These are phyloP conservation scores for Hypericum androsaemum DNA, from an alignment of 345 rosid species.

Conservation along the genomic window DNA sequence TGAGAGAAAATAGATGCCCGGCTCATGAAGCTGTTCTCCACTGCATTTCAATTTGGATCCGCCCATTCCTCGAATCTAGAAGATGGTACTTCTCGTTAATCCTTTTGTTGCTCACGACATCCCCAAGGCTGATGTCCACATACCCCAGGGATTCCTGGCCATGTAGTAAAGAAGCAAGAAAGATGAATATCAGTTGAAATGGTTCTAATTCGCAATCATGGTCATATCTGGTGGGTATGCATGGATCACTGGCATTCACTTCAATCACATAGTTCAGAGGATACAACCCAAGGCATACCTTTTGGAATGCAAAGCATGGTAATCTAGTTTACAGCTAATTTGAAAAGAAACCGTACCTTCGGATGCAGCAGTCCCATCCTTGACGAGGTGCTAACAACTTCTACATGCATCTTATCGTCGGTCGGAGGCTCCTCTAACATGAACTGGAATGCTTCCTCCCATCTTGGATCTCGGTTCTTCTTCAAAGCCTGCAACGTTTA, in stretches of 20 bases:
- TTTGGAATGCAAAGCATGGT: background rate
- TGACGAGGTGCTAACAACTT: background rate
- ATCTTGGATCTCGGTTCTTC: slow-evolving; percentile 3
- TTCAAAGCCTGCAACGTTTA: background rate
- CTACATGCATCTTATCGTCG: background rate
- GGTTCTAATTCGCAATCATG: too few relatives aligned
- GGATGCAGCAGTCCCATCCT: slow-evolving; percentile 2
- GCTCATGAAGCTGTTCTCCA: slow-evolving; percentile 58
- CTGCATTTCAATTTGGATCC: slow-evolving; percentile 53
- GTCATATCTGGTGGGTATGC: too few relatives aligned
- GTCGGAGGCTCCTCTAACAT: background rate
- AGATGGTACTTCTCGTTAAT: slow-evolving; percentile 20
- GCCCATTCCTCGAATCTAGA: slow-evolving; percentile 18
- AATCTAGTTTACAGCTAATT: background rate
- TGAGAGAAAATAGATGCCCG: too few relatives aligned
- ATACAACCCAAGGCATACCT: background rate
- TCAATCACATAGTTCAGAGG: background rate
- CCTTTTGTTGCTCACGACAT: slow-evolving; percentile 16
- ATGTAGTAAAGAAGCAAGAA: too few relatives aligned
- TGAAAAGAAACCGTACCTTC: background rate
- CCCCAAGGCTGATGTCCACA: slow-evolving; percentile 10
- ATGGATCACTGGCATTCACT: too few relatives aligned
- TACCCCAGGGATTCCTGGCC: too few relatives aligned
- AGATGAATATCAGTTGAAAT: background rate
- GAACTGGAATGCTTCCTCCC: background rate